A percentile compares a stretch with the other conserved stretches of the same genome.
Evolutionary conservation across 805 yeast species (phyloP).

Genomic region (Starmerella ratchasimensis): DNA sequence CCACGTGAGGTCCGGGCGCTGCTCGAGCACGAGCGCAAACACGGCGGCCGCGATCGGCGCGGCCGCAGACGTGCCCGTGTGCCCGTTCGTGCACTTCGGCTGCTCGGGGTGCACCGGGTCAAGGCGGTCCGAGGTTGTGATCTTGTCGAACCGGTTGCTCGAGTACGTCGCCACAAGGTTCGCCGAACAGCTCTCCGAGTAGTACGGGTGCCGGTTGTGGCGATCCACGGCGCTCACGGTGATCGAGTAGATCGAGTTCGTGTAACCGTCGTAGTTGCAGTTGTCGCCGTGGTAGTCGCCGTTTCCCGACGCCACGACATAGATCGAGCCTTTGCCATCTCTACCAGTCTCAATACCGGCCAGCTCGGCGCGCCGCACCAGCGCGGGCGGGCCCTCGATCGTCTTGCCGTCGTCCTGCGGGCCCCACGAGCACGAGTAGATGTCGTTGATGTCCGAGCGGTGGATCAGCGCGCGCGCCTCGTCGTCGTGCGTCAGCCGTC

Average conservation of each 20-base stretch:
- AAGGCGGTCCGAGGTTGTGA: conserved; percentile 51
- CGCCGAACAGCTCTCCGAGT: conserved; percentile 88
- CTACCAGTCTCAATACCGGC: conserved; percentile 79
- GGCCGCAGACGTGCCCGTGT: conserved; percentile 98
- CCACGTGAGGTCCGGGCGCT: conserved; percentile 85
- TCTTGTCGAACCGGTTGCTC: conserved; percentile 79
- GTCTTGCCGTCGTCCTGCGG: conserved; percentile 86
- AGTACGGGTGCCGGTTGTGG: conserved; percentile 72
- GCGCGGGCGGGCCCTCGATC: conserved; percentile 66
- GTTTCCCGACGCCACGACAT: conserved; percentile 93
- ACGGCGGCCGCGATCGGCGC: conserved; percentile 98
- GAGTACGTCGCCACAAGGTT: conserved; percentile 88
- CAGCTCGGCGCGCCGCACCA: conserved; percentile 72
- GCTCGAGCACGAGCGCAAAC: conserved; percentile 65
- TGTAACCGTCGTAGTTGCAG: conserved; percentile 94
- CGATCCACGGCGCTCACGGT: conserved; percentile 91
- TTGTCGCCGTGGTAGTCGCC: conserved; percentile 76
- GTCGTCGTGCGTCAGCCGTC: conserved; percentile 64
- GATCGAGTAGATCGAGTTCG: conserved; percentile 86
- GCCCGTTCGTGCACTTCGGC: conserved; percentile 48
- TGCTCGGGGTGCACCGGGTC: conserved; percentile 12
- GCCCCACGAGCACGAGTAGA: conserved; percentile 97
- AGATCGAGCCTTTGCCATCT: conserved; percentile 64
- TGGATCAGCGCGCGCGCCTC: conserved; percentile 83
- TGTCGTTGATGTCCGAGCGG: conserved; percentile 72